Conservation (phyloP, 495 filamentous ascomycete species). For the Sabuloglossum arenarium region DNA sequence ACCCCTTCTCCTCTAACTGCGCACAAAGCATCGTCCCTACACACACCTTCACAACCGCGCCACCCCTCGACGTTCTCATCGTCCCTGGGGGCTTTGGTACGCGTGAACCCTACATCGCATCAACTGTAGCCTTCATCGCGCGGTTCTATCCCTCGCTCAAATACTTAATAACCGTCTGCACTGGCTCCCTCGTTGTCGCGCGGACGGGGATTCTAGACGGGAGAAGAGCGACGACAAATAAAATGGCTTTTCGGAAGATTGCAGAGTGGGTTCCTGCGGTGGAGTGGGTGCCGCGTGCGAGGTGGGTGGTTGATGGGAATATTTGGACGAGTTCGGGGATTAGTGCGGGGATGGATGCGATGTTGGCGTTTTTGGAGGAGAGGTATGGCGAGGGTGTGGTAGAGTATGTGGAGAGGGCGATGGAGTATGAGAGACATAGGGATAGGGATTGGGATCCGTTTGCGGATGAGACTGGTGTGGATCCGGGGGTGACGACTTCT, state of each 20-base stretch:
- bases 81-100: constrained; percentile 42
- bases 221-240: constrained; percentile 31
- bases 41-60: constrained; percentile 30
- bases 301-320: constrained; percentile 47
- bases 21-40: constrained; percentile 33
- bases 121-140: constrained; percentile 25
- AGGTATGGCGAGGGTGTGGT: constrained; percentile 22
- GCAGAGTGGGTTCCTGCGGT: neutral
- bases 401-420: constrained; percentile 9
- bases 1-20: constrained; percentile 14
- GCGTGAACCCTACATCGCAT: constrained; percentile 18
- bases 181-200: constrained; percentile 30
- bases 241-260: neutral
- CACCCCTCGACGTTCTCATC: constrained; percentile 37
- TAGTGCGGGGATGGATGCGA: constrained; percentile 44
- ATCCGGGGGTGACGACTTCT: too few relatives aligned
- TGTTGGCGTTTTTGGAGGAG: constrained; percentile 27
- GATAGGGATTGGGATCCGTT: constrained; percentile 19
- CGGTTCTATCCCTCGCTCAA: constrained; percentile 13
- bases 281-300: constrained; percentile 35
- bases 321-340: constrained; percentile 45
- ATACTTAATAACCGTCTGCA: constrained; percentile 44
- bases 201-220: constrained; percentile 36
- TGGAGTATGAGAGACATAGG: constrained; percentile 19
- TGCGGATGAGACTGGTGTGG: constrained; percentile 9